Evolutionary conservation across 495 filamentous ascomycete species (phyloP), one percentile per base, ranked within the genome.

Genomic region (Hypoxylon subgilvum): DNA sequence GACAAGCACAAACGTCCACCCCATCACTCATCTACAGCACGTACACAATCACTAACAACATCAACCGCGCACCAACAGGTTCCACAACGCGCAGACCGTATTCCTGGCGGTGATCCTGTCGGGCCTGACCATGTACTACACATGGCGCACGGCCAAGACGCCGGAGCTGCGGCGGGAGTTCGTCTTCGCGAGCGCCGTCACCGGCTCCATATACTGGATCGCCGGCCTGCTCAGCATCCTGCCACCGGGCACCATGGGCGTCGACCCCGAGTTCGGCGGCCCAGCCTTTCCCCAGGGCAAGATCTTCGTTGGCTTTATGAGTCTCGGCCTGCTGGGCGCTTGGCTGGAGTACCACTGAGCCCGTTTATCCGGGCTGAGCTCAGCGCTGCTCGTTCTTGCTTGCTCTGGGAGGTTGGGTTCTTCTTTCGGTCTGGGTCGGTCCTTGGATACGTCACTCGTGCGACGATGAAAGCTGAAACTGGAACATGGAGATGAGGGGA

Each of bases 71-170:
- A 47, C 14, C 17, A n/a, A 4, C 4, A 79, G 76, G 53, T 85
- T 84, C 65, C 82, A 85, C 66, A 76, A 76, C 51, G 82, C 72
- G 12, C 82, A 84, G 41, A 84, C 80, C 14, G 82, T 84, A 66
- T 73, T 62, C 30, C 71, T 81, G 40, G 77, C 80, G 0, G 52
- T 80, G 0, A 40, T 63, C 16, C 70, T 84, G 1, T 74, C 78
- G 34, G 52, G 75, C 2, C 58, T 72, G 6, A 82, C 80, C 1
- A 63, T 82, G 0, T 83, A 77, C 55, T 84, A 78, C 58, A 74
- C 78, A 8, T 81, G 71, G 72, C 70, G 72, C 1, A 8, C 31
- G 22, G 45, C 65, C 0, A 57, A 60, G 10, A 61, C 61, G 30
- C 65, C 56, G 0, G 30, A 53, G 27, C 47, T 66, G 16, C 63